Evolutionary conservation across 2,329 filamentous ascomycete genomes (phyloP), one percentile per base, ranked within the genome.

Genomic region (Aspergillus sp.): DNA sequence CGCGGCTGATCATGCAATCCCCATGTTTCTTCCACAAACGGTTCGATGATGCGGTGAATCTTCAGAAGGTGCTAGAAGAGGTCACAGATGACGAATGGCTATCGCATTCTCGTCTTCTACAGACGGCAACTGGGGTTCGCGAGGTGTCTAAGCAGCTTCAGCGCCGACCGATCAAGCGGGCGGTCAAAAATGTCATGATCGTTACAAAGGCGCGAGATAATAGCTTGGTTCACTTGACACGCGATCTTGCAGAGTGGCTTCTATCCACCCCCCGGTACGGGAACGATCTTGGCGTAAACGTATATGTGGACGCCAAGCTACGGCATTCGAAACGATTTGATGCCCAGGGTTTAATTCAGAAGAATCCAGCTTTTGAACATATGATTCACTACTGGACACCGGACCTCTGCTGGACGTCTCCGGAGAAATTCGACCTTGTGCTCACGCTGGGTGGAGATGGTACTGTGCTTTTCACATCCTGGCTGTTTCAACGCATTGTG

Each of bases 191-290:
- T 72, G 85, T 99, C 69, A 98, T 99, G 95, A 96, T 99, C 68
- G 91, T 99, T 63, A 99, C 95, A 60, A 99, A 98, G 77, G 95
- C 95, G 20, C 87, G 95, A 62, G 95, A 99, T 77, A 98, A 99
- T 71, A 87, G 91, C 65, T 83, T 99, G 15, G 93, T 99, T 34
- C 85, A 89, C 65, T 81, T 97, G 64, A 99, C 95, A 2, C 85
- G 90, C 58, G 92, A 99, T 72, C 80, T 99, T 58, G 82, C 93
- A 11, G 85, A 88, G 65, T 99, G 93, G 91, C 82, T 99, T 34
- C 83, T 99, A 59, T 85, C 84, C 60, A 97, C 92, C 3, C 92
- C 95, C 12, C 86, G 95, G 48, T 96, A 99, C 72, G 91, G 91
- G 43, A 91, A 86, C 53, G 88, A 95, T 61, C 73, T 95, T n/a